Conservation (phyloP, 2,329 filamentous ascomycete genomes). For the Pseudopithomyces maydicus region DNA sequence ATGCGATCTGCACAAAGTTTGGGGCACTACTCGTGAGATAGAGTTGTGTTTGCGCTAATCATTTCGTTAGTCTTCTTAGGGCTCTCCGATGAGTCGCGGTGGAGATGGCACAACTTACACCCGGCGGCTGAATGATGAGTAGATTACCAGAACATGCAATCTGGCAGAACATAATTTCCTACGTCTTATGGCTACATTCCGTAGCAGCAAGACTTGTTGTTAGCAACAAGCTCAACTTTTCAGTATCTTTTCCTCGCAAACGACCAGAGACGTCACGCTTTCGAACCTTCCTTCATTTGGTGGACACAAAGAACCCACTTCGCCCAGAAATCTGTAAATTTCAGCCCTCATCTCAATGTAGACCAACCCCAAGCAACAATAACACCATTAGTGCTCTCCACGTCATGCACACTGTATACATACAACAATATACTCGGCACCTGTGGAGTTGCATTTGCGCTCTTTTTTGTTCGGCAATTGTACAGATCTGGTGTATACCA, state of each 20-base stretch:
- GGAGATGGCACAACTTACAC: neutral
- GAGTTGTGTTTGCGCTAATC: no score
- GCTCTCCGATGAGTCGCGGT: neutral
- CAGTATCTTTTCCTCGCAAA: neutral
- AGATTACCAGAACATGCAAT: neutral
- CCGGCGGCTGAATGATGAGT: neutral
- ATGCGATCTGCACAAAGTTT: no score
- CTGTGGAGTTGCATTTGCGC: neutral
- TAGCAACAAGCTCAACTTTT: neutral
- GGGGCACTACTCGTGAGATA: no score
- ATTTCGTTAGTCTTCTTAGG: no score
- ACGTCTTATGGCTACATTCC: neutral
- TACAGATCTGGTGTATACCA: neutral
- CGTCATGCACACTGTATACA: neutral
- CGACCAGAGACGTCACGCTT: neutral
- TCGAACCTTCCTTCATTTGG: no score
- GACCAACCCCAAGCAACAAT: no score
- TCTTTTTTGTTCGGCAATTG: neutral
- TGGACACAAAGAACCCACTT: no score
- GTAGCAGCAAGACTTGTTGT: neutral
- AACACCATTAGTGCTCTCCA: neutral
- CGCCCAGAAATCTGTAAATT: no score
- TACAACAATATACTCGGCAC: neutral
- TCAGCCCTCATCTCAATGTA: neutral
- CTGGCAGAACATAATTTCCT: neutral